Evolutionary conservation across 1,284 basidiomycete genomes (phyloP), one percentile per base, ranked within the genome.

Genomic region (Irpex lacteus): DNA sequence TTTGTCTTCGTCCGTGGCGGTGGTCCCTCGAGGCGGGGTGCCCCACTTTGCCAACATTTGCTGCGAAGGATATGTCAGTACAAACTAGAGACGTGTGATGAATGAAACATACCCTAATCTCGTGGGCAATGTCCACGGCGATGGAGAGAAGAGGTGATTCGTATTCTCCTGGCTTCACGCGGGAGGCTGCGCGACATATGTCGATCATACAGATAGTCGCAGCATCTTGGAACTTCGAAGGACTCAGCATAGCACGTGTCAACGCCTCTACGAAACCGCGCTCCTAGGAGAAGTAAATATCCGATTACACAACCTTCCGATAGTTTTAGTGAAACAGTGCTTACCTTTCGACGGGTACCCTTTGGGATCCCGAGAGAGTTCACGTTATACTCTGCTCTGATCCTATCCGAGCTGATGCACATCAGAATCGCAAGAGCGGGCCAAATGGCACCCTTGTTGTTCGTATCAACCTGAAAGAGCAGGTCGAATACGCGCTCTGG

Each of bases 401-500:
- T 77, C 19, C 91, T 81, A 63, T 98, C 96, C 0, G 91, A 87
- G 53, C 90, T 91, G 60, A 94, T 83, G 65, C 91, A 87, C 53
- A 92, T 81, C 5, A 98, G 81, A 56, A 91, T 84, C 0, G 90
- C 86, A 67, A 98, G 83, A 9, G 91, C 88, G 0, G 95, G 95
- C 90, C 94, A 97, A 59, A 93, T 80, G 38, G 85, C 81, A 75
- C 87, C 74, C 75, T 85, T 79, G 73, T 83, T 72, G 64, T 78
- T 77, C n/a, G 80, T 79, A 61, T 88, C 85, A 19, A 86, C 82
- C 38, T 85, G 81, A 70, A 85, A 87, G 2, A 96, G 78, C 8
- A 90, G 76, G 74, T 96, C 94, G 69, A 94, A 96, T 3, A 95
- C 85, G 11, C 90, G 85, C 71, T 96, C 94, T 0, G 94, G 88